phyloP scores from a whole-genome alignment of 2,329 filamentous ascomycete genomes.

The Diaporthe aspalathi region DNA sequence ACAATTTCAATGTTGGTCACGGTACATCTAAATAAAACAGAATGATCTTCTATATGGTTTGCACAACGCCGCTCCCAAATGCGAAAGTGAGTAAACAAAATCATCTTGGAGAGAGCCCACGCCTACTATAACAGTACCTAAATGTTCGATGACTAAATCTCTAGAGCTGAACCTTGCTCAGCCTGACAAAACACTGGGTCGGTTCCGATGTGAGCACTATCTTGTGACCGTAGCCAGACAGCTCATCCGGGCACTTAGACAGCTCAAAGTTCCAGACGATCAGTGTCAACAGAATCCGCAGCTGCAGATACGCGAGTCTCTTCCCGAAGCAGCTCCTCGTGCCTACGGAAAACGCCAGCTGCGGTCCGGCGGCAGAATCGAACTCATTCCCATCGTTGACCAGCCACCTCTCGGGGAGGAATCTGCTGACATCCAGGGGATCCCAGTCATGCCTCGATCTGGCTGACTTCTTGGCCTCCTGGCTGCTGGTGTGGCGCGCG shows the following conservation, averaged over 20 bases:
- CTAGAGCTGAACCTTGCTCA: neutral
- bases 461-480: neutral
- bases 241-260: constrained; percentile 42
- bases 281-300: constrained; percentile 42
- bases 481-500: neutral
- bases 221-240: neutral
- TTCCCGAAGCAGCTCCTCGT: constrained; percentile 45
- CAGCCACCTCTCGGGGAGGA: constrained; percentile 10
- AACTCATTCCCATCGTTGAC: constrained; percentile 33
- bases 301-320: constrained; percentile 45
- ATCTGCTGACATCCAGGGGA: neutral
- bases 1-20: no score
- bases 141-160: no score
- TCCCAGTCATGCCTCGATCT: neutral
- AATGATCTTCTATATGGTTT: no score
- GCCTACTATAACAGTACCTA: no score
- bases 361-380: constrained; percentile 42
- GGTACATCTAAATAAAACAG: no score
- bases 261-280: constrained; percentile 46
- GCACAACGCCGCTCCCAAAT: no score
- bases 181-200: neutral
- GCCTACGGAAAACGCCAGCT: constrained; percentile 43
- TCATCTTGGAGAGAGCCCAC: no score
- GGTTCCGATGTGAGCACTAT: neutral
- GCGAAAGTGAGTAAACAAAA: no score